Base-by-base conservation (phyloP, 352 stramenopile genomes). In the Phytopythium oedochilum region DNA sequence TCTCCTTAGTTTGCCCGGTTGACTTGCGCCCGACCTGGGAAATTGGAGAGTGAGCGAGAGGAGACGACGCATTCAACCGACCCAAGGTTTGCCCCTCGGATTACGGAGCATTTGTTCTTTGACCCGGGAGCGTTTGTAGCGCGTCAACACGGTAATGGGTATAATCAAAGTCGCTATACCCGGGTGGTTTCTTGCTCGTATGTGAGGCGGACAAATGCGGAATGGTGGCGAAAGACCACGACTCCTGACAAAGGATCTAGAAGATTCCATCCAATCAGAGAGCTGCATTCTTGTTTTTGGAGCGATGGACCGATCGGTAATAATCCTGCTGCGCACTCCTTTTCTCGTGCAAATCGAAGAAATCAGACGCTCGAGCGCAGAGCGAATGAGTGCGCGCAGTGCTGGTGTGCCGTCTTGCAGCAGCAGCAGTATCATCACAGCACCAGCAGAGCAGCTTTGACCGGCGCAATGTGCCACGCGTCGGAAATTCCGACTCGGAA, bases 1-100 rank as follows among this genome's bases (percentile, higher is more conserved):
- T 48, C 42, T 48, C 55, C 44, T 61, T 48, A 59, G 38, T n/a
- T 42, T 42, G 5, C 15, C 55, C 49, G 53, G 34, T 31, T 20
- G 40, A 64, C 65, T 62, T 75, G 51, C 45, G 43, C 36, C 12
- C 31, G 2, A 40, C 48, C 35, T 51, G 36, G 54, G 63, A 57
- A 69, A 77, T 68, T 66, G 56, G 64, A 74, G 58, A 59, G 18
- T 60, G 23, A 40, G 35, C 14, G 20, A 39, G 26, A 56, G 43
- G 36, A 52, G 42, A 50, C 39, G 40, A 2, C 7, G 7, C 17
- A 32, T n/a, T n/a, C 18, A 42, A 44, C 8, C 34, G 14, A 18
- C 12, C 2, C 34, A 7, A 6, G 2, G 34, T 39, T 39, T 18
- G n/a, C 12, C 50, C 32, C 35, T 60, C 17, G 36, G 32, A 55